Evolutionary conservation across 2,329 filamentous ascomycete species (phyloP).

Genomic region (Cladosporium cucumerinum): DNA sequence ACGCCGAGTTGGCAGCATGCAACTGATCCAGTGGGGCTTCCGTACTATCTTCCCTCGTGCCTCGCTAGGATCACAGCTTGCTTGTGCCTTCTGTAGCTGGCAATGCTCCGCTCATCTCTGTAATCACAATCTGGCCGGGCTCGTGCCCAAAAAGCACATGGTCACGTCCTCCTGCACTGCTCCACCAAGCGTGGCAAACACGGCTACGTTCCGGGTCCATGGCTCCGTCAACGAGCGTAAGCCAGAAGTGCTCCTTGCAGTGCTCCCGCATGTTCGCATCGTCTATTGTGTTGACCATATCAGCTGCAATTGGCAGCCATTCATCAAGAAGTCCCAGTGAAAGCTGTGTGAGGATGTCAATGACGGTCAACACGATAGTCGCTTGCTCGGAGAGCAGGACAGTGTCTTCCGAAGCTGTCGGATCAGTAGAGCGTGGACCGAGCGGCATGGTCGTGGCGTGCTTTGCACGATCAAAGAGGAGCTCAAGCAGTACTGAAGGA

Average conservation of each 20-base stretch:
- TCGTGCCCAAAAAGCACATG: constrained; percentile 49
- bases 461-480: constrained; percentile 64
- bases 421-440: constrained; percentile 17
- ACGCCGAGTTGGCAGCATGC: not conserved
- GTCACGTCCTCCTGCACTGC: constrained; percentile 59
- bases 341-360: constrained; percentile 75
- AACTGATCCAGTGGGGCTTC: not conserved
- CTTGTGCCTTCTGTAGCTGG: constrained; percentile 23
- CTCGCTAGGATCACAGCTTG: constrained; percentile 1
- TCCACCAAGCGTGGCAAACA: constrained; percentile 84
- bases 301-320: constrained; percentile 72
- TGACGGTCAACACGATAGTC: constrained; percentile 69
- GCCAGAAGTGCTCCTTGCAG: constrained; percentile 72
- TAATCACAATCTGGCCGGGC: constrained; percentile 34
- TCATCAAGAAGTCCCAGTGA: constrained; percentile 68
- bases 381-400: constrained; percentile 68
- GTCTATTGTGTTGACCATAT: constrained; percentile 61
- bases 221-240: constrained; percentile 74
- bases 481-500: constrained; percentile 76
- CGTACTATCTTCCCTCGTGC: not conserved
- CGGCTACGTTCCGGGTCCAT: constrained; percentile 83
- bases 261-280: constrained; percentile 60
- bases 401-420: constrained; percentile 34
- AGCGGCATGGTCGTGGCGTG: constrained; percentile 49
- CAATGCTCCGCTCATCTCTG: constrained; percentile 56